Base-by-base conservation (phyloP, 768 basidiomycete genomes). In the Agrocybe praecox region DNA sequence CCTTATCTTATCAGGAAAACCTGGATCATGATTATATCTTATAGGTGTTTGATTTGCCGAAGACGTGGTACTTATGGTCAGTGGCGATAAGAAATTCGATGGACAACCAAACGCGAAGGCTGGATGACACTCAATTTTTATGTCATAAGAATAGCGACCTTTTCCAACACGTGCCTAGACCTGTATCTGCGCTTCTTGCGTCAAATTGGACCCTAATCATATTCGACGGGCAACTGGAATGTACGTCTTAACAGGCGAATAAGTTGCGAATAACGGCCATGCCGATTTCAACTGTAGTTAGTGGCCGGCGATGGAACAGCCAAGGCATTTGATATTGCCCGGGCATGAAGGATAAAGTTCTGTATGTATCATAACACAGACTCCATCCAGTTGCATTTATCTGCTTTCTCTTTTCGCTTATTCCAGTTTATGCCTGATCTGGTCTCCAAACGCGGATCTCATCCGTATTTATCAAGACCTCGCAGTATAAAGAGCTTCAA, bases 381-480 rank as follows among this genome's bases (percentile, higher is more conserved):
- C 45, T 34, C 34, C 32, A 32, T 53, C 46, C 54, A 43, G 48
- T 54, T 57, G 51, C 49, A 49, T 45, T 46, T 48, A 52, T 50
- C 34, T 32, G 34, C 46, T 46, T 49, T 57, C 49, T 29, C 49
- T 19, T 40, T 40, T 40, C 36, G 36, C 36, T 40, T 40, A 40
- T 40, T 40, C 12, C 6, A 40, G 36, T 15, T 58, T 46, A 64
- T 47, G 51, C 61, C 50, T 62, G 57, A 64, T 61, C 53, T 46
- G 47, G 56, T 55, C 53, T 49, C 55, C 46, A 57, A 56, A 62
- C 57, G 59, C 70, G 70, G 70, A 71, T 71, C 70, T 71, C 66
- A 71, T 69, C 70, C 70, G 70, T 63, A 53, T 58, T 59, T 49
- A 32, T 26, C 23, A 33, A 21, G 45, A 33, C 36, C 5, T 14